phyloP scores from a whole-genome alignment of 2,329 filamentous ascomycete species.

The Xylogone sp. region DNA sequence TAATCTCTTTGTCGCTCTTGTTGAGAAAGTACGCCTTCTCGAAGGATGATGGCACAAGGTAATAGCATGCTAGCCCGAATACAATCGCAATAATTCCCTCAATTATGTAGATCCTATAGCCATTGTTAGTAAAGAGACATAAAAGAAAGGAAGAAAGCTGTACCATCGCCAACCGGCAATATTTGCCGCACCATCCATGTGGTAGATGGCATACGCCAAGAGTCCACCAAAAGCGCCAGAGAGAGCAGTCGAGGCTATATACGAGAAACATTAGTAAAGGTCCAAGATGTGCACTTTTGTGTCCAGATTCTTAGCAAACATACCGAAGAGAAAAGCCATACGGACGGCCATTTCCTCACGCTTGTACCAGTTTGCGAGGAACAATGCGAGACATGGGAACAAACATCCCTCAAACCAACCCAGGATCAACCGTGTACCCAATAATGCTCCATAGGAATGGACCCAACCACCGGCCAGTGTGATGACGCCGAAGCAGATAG shows the following conservation, averaged over 20 bases:
- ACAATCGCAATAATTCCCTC: slow-evolving; percentile 17
- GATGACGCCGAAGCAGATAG: slow-evolving; percentile 17
- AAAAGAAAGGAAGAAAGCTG: not conserved
- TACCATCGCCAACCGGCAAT: slow-evolving; percentile 26
- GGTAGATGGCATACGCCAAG: slow-evolving; percentile 46
- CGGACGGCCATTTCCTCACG: not conserved
- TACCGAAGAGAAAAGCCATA: not conserved
- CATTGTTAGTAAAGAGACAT: not conserved
- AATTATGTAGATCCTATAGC: slow-evolving; percentile 17
- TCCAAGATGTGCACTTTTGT: not conserved
- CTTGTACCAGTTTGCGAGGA: slow-evolving; percentile 18
- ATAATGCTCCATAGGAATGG: slow-evolving; percentile 24
- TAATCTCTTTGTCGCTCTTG: slow-evolving; percentile 16
- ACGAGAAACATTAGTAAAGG: not conserved
- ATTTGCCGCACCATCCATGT: slow-evolving; percentile 26
- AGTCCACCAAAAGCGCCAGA: slow-evolving; percentile 47
- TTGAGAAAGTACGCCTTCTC: slow-evolving; percentile 26
- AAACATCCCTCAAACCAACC: slow-evolving; percentile 25
- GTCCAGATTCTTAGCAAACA: not conserved
- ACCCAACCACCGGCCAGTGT: slow-evolving; percentile 28
- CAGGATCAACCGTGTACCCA: slow-evolving; percentile 25
- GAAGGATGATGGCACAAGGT: slow-evolving; percentile 19
- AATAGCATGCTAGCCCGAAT: slow-evolving; percentile 19
- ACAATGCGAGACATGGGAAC: slow-evolving; percentile 21
- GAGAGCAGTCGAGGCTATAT: slow-evolving; percentile 15